phyloP scores from a whole-genome alignment of 345 rosid species.

The Salix caprea region DNA sequence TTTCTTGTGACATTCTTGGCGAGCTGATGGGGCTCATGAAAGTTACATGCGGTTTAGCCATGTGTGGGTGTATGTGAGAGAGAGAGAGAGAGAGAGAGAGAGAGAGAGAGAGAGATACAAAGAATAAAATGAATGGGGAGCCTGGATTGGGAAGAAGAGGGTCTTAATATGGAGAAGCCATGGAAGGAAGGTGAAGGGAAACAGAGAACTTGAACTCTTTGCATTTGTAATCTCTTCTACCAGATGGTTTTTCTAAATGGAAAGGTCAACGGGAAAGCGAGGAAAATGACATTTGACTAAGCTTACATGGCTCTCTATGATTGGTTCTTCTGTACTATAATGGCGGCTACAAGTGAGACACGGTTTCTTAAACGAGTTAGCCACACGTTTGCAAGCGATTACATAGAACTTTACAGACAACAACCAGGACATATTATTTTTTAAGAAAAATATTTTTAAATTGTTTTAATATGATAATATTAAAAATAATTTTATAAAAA shows the following conservation, averaged over 20 bases:
- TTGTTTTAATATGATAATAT: too few relatives aligned
- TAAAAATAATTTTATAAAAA: too few relatives aligned
- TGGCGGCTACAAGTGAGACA: background rate
- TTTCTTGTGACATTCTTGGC: constrained; percentile 28
- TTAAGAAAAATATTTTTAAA: too few relatives aligned
- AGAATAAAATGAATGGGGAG: background rate
- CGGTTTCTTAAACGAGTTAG: background rate
- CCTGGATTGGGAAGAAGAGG: background rate
- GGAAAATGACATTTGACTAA: too few relatives aligned
- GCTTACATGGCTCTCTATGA: background rate
- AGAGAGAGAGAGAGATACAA: too few relatives aligned
- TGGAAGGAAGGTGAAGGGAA: background rate
- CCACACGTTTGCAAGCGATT: background rate
- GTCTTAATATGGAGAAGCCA: background rate
- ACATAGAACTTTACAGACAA: background rate
- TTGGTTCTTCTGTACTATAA: background rate
- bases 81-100: too few relatives aligned
- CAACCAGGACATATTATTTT: background rate
- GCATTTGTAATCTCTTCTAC: too few relatives aligned
- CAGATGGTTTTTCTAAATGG: too few relatives aligned
- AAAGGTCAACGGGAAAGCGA: too few relatives aligned
- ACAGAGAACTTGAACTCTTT: background rate
- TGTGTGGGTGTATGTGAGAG: background rate
- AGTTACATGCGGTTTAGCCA: constrained; percentile 10
- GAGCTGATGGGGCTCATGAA: constrained; percentile 9